phyloP scores from a whole-genome alignment of 805 yeast species.

The Wickerhamiella parazyma region DNA sequence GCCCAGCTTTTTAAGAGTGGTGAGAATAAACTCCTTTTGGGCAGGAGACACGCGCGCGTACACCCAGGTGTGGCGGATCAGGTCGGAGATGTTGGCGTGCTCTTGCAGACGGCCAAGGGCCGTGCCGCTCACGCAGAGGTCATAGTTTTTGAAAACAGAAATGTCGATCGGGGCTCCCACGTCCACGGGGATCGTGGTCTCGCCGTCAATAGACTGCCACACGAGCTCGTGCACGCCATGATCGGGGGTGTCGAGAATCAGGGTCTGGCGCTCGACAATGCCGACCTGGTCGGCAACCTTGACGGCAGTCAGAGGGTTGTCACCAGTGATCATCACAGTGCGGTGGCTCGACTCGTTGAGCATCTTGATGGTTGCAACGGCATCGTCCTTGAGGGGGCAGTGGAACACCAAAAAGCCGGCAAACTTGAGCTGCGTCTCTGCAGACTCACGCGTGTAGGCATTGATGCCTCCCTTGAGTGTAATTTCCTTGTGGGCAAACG shows the following conservation, averaged over 20 bases:
- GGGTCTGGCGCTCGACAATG: conserved; percentile 68
- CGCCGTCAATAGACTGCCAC: conserved; percentile 78
- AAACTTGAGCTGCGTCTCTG: conserved; percentile 63
- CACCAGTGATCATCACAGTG: conserved; percentile 97
- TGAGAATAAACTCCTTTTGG: conserved; percentile 85
- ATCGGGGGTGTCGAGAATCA: conserved; percentile 78
- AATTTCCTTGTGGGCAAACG: conserved; percentile 66
- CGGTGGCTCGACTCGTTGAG: conserved; percentile 91
- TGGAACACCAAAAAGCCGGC: conserved; percentile 94
- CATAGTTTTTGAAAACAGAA: conserved; percentile 48
- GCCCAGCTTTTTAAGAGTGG: conserved; percentile 71
- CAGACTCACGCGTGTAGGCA: conserved; percentile 55
- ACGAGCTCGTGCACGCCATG: conserved; percentile 50
- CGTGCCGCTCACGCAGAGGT: conserved; percentile 85
- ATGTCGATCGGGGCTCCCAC: conserved; percentile 44
- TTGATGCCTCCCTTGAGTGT: conserved; percentile 32
- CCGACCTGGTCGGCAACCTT: conserved; percentile 92
- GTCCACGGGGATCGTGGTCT: conserved; percentile 52
- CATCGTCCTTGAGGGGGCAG: conserved; percentile 92
- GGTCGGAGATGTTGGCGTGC: conserved; percentile 51
- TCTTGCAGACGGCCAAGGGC: conserved; percentile 57
- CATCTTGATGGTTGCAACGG: conserved; percentile 80
- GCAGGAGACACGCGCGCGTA: conserved; percentile 95
- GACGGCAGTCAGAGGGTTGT: conserved; percentile 94
- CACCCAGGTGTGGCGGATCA: conserved; percentile 87